Percentiles rank a stretch among this genome's conserved stretches.
Conservation (phyloP, 2,329 filamentous ascomycete genomes). For the Trichoderma breve region DNA sequence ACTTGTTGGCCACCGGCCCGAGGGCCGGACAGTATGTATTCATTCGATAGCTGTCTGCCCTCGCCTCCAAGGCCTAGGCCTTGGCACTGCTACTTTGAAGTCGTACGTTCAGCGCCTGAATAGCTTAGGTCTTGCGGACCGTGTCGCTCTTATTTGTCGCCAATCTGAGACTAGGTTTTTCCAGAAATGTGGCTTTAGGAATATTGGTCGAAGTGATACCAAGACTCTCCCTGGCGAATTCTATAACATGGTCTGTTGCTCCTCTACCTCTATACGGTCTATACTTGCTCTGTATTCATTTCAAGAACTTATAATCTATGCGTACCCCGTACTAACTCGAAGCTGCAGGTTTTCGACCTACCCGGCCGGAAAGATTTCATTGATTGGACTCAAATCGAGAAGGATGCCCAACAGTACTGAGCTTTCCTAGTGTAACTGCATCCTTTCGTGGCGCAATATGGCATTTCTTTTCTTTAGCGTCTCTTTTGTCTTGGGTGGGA, state of each 20-base stretch:
- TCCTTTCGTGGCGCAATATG: background rate
- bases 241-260: constrained; percentile 70
- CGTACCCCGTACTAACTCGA: background rate
- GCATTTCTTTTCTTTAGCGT: background rate
- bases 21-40: constrained; percentile 71
- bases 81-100: constrained; percentile 72
- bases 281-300: background rate
- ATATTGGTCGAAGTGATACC: constrained; percentile 65
- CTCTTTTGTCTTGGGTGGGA: background rate
- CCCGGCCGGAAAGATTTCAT: background rate
- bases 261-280: background rate
- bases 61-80: constrained; percentile 68
- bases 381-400: background rate
- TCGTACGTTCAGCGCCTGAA: constrained; percentile 76
- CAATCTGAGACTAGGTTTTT: constrained; percentile 74
- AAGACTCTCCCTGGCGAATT: constrained; percentile 77
- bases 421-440: background rate
- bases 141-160: constrained; percentile 74
- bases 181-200: constrained; percentile 69
- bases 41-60: constrained; percentile 82
- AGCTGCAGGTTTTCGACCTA: background rate
- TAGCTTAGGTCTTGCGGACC: constrained; percentile 65
- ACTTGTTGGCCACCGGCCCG: constrained; percentile 66
- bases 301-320: background rate
- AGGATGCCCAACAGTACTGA: background rate